phyloP scores from a whole-genome alignment of 2,329 filamentous ascomycete genomes.

The Colletotrichum australisinense region DNA sequence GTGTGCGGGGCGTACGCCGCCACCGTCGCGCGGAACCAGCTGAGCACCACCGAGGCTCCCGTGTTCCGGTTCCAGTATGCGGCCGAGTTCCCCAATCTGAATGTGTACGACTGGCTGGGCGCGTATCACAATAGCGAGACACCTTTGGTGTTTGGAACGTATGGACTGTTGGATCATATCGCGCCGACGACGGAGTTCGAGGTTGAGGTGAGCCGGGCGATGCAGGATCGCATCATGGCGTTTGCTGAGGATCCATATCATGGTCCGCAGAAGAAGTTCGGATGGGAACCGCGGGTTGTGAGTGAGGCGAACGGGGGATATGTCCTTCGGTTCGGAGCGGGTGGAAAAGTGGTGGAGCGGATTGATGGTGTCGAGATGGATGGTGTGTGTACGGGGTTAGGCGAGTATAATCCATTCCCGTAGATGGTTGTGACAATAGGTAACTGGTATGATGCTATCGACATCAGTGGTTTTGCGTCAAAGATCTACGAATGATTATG shows the following conservation, averaged over 20 bases:
- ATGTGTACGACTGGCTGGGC: slow-evolving; percentile 51
- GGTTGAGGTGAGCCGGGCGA: slow-evolving; percentile 38
- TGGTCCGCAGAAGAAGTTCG: slow-evolving; percentile 37
- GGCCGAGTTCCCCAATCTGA: slow-evolving; percentile 54
- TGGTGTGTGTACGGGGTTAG: slow-evolving; percentile 26
- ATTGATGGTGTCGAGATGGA: slow-evolving; percentile 37
- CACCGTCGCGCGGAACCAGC: slow-evolving; percentile 41
- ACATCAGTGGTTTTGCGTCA: no score
- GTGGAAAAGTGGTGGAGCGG: slow-evolving; percentile 36
- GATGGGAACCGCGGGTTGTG: slow-evolving; percentile 35
- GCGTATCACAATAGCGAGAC: slow-evolving; percentile 54
- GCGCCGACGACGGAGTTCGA: slow-evolving; percentile 41
- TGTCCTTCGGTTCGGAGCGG: slow-evolving; percentile 30
- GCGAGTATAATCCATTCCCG: slow-evolving; percentile 34
- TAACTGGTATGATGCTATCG: no score
- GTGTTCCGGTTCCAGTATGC: slow-evolving; percentile 54
- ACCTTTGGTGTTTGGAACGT: slow-evolving; percentile 52
- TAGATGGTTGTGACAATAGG: not conserved
- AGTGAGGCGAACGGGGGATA: slow-evolving; percentile 38
- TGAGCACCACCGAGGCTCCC: slow-evolving; percentile 37
- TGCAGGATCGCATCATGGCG: slow-evolving; percentile 43
- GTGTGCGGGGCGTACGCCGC: slow-evolving; percentile 44
- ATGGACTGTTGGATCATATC: slow-evolving; percentile 40
- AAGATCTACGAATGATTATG: no score
- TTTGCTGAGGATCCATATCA: slow-evolving; percentile 42